Evolutionary conservation across 2,329 filamentous ascomycete species (phyloP).

Genomic region (Diaporthe sp.): DNA sequence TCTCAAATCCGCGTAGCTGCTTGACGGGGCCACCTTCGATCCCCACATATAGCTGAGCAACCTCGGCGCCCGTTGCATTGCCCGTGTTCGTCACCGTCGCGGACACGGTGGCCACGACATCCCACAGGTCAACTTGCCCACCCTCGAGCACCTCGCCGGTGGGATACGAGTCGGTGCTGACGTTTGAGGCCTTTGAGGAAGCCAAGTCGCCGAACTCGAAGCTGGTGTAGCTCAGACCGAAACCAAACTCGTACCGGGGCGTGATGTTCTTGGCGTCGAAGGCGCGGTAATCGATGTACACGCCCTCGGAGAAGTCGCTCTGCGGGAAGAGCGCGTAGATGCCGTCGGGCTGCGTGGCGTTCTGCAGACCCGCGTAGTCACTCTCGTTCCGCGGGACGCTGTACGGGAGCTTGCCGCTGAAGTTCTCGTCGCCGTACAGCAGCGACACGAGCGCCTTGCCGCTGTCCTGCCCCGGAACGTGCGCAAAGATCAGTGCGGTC

Average conservation of each 20-base stretch:
- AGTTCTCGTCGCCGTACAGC: constrained; percentile 69
- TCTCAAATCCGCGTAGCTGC: constrained; percentile 74
- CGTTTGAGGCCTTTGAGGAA: constrained; percentile 47
- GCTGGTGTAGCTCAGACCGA: constrained; percentile 68
- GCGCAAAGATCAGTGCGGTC: constrained; percentile 73
- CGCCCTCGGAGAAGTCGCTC: constrained; percentile 63
- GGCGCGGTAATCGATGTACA: constrained; percentile 67
- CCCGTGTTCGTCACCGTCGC: constrained; percentile 51
- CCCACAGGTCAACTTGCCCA: constrained; percentile 63
- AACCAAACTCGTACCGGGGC: constrained; percentile 69
- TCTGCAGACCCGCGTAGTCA: constrained; percentile 65
- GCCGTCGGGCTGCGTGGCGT: constrained; percentile 59
- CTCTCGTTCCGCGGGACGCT: constrained; percentile 68
- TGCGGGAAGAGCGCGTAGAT: constrained; percentile 65
- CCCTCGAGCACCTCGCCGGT: constrained; percentile 57
- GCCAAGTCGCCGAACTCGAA: constrained; percentile 62
- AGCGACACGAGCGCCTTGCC: constrained; percentile 68
- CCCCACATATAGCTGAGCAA: constrained; percentile 59
- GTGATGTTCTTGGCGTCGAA: constrained; percentile 64
- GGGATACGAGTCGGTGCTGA: constrained; percentile 53
- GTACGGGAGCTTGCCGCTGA: constrained; percentile 72
- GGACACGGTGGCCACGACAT: constrained; percentile 56
- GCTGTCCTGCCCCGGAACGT: constrained; percentile 74
- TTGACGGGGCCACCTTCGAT: constrained; percentile 61
- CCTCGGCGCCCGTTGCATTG: constrained; percentile 56